A percentile compares a stretch with the other conserved stretches of the same genome.
Conservation (phyloP, 2,329 filamentous ascomycete species). For the Alternaria dauci region DNA sequence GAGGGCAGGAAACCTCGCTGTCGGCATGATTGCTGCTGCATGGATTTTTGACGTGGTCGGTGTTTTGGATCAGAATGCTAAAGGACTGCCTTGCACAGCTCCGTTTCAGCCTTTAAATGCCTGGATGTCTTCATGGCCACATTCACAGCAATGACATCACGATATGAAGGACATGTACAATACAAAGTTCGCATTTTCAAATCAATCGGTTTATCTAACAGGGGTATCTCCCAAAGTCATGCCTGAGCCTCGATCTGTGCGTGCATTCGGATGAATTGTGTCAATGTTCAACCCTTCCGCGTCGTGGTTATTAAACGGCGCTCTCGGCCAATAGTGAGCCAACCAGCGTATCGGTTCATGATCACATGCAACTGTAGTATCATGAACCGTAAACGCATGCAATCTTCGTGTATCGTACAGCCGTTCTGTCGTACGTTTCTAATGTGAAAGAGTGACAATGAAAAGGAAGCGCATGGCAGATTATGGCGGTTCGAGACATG, state of each 20-base stretch:
- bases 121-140: neutral
- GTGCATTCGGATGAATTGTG: neutral
- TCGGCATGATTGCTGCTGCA: neutral
- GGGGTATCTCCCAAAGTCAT: neutral
- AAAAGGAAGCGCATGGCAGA: neutral
- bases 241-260: neutral
- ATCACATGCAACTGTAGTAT: neutral
- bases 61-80: neutral
- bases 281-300: neutral
- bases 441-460: neutral
- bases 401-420: slow-evolving; percentile 1
- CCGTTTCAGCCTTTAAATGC: neutral
- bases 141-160: neutral
- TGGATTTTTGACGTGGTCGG: neutral
- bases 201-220: neutral
- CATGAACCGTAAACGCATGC: neutral
- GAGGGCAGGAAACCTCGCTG: neutral
- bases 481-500: neutral
- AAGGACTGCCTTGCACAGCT: neutral
- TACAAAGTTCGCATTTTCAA: slow-evolving; percentile 20
- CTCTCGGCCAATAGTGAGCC: neutral
- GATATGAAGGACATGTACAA: slow-evolving; percentile 22
- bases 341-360: neutral
- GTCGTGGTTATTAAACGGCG: neutral
- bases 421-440: neutral